Evolutionary conservation across 202 grass and related monocot genomes (phyloP), one percentile per base, ranked within the genome.

Genomic region (Setaria viridis): DNA sequence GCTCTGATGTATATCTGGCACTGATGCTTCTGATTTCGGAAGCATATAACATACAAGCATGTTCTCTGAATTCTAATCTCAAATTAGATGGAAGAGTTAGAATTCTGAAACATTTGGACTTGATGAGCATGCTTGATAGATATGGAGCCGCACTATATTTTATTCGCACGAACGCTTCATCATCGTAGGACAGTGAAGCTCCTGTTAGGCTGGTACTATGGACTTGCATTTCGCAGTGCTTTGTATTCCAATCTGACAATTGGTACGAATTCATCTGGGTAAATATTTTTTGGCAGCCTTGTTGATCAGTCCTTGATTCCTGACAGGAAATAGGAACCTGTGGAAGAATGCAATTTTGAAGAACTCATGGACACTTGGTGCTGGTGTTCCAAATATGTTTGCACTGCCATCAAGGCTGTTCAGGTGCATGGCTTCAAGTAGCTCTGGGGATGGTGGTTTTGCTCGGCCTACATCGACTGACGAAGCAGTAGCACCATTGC

Each of bases 401-500:
- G 84, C 70, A n/a, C 70, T 85, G 74, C 81, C 82, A 0, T 88
- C 88, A 72, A 80, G 72, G 54, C 67, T 92, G 35, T 68, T 91
- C 62, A 87, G 77, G 43, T 83, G 62, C 88, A 78, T 83, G 72
- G 88, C 90, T 77, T 89, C 85, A 63, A 82, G 64, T 80, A 53
- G 67, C 41, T 64, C 79, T 68, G 85, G 76, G 34, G 80, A 77
- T 66, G 65, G 45, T 32, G 70, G 54, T 21, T 94, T 93, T 65
- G 71, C 77, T 76, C 68, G 62, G 47, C 57, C 85, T 86, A 57
- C 83, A 51, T 70, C 83, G 41, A 82, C 87, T 30, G 90, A 91
- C 12, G 93, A 99, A 91, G 64, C 65, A 75, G 88, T 90, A 84
- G 17, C 70, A 67, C 81, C 82, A n/a, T 71, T 81, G 53, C 69